phyloP scores from a whole-genome alignment of 2,329 filamentous ascomycete species.

The Coniosporium uncinatum region DNA sequence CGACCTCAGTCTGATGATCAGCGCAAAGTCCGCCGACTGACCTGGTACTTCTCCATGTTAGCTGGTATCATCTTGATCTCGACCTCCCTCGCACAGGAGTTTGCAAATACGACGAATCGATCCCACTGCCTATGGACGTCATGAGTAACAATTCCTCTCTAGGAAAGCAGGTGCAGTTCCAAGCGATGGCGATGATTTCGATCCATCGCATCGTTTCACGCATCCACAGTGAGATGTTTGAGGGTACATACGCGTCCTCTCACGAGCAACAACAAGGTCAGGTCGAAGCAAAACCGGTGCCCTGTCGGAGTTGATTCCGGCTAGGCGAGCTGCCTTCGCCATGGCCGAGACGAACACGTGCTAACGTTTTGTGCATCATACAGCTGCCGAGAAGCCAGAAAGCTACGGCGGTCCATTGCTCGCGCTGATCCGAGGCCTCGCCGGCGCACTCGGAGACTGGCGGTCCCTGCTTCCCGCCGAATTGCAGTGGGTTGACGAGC shows the following conservation, averaged over 20 bases:
- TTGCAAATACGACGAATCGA: slow-evolving; percentile 43
- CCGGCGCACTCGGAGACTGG: slow-evolving; percentile 37
- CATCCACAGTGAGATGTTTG: slow-evolving; percentile 45
- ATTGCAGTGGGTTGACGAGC: slow-evolving; percentile 52
- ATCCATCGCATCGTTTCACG: slow-evolving; percentile 46
- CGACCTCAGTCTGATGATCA: neutral
- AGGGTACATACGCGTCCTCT: slow-evolving; percentile 33
- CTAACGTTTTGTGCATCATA: too few relatives aligned
- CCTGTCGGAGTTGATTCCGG: too few relatives aligned
- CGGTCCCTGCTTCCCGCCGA: slow-evolving; percentile 46
- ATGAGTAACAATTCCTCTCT: neutral
- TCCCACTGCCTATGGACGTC: slow-evolving; percentile 44
- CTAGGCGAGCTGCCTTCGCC: too few relatives aligned
- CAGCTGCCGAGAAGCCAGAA: too few relatives aligned
- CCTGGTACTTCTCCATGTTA: neutral
- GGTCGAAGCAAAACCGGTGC: too few relatives aligned
- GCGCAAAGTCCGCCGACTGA: slow-evolving; percentile 1
- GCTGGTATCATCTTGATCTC: slow-evolving; percentile 39
- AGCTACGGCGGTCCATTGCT: neutral
- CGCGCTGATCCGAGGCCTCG: neutral
- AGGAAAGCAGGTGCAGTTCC: slow-evolving; percentile 50
- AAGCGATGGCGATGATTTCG: slow-evolving; percentile 55
- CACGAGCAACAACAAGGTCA: too few relatives aligned
- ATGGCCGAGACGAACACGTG: too few relatives aligned
- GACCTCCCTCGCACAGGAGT: slow-evolving; percentile 51